phyloP scores from a whole-genome alignment of 495 filamentous ascomycete species.

The Tuber umbilicatum region DNA sequence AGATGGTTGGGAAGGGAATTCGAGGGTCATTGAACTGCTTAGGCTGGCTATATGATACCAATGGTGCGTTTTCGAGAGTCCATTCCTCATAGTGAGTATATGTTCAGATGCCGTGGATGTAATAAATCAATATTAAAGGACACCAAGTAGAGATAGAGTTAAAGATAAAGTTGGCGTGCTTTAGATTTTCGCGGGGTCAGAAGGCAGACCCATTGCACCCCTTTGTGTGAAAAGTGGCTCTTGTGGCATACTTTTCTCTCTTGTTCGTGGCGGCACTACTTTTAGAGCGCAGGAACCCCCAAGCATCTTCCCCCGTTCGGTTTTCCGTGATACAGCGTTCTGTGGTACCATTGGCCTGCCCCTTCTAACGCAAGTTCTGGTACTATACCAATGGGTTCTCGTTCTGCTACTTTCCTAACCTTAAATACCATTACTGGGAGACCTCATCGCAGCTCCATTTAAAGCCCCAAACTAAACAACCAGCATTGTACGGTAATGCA shows the following conservation, averaged over 20 bases:
- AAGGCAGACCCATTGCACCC: not conserved
- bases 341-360: not conserved
- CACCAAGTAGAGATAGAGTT: not conserved
- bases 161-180: not conserved
- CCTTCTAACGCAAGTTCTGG: not conserved
- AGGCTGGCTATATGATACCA: not conserved
- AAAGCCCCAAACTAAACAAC: not conserved
- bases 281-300: not conserved
- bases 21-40: not conserved
- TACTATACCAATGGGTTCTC: not conserved
- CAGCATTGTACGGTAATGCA: not conserved
- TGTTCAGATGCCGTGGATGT: no score
- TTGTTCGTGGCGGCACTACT: not conserved
- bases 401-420: not conserved
- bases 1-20: not conserved
- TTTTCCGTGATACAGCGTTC: not conserved
- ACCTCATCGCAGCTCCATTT: not conserved
- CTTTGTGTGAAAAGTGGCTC: not conserved
- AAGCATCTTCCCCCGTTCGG: not conserved
- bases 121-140: no score
- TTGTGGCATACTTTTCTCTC: not conserved
- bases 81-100: not conserved
- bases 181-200: not conserved
- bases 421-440: not conserved
- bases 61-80: not conserved